Conservation (phyloP, 306 rosid genomes). For the Sophora flavescens region DNA sequence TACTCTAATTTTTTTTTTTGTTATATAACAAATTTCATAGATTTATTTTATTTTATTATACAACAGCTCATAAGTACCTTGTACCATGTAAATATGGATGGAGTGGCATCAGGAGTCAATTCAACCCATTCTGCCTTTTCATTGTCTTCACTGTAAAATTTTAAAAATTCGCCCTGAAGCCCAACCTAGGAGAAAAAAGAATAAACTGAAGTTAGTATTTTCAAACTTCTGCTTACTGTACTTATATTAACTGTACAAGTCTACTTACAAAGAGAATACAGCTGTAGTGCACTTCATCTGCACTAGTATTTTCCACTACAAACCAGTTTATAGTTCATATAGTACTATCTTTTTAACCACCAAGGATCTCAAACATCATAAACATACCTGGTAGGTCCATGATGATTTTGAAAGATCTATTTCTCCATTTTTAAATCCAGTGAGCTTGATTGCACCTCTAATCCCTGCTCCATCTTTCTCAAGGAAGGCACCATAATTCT, state of each 20-base stretch:
- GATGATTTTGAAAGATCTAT: conserved; percentile 73
- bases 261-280: conserved; percentile 14
- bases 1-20: background rate
- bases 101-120: conserved; percentile 61
- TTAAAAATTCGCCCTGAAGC: conserved; percentile 76
- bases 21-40: too few relatives aligned
- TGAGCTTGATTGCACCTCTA: conserved; percentile 75
- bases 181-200: conserved; percentile 75
- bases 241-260: background rate
- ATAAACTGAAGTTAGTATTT: conserved; percentile 38
- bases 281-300: background rate
- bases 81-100: conserved; percentile 89
- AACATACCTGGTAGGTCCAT: conserved; percentile 92
- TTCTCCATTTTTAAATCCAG: conserved; percentile 78
- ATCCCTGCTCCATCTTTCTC: conserved; percentile 97
- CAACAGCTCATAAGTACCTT: conserved; percentile 64
- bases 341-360: conserved; percentile 8
- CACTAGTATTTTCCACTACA: conserved; percentile 27
- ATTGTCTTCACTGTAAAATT: conserved; percentile 67
- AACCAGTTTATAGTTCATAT: conserved; percentile 13
- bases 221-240: conserved; percentile 15
- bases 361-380: conserved; percentile 33
- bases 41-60: background rate
- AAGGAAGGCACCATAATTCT: conserved; percentile 92
- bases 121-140: conserved; percentile 74